Percentiles rank a stretch among this genome's conserved stretches.
phyloP scores from a whole-genome alignment of 2,329 filamentous ascomycete genomes.

The Phyllosticta citriasiana region DNA sequence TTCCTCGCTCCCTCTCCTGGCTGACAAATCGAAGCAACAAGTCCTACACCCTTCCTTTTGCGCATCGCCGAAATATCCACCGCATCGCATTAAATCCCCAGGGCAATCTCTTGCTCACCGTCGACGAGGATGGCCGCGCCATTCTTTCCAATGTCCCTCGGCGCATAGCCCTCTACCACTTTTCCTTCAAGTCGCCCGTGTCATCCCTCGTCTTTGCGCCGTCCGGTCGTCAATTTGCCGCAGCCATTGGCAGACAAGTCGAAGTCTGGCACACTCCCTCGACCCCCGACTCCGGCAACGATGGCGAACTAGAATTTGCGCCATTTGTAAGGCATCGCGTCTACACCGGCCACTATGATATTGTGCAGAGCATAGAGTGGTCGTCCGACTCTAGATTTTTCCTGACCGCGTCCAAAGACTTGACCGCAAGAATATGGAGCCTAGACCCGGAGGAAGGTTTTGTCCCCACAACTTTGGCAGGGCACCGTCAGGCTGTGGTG shows the following conservation, averaged over 20 bases:
- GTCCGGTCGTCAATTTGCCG: constrained; percentile 82
- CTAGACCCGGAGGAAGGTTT: constrained; percentile 79
- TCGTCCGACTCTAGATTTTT: constrained; percentile 95
- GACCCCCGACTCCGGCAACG: constrained; percentile 67
- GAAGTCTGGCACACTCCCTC: constrained; percentile 96
- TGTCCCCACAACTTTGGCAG: constrained; percentile 76
- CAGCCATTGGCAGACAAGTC: constrained; percentile 74
- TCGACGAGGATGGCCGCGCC: constrained; percentile 89
- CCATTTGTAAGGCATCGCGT: constrained; percentile 84
- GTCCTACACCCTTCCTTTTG: constrained; percentile 76
- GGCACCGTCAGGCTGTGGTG: constrained; percentile 80
- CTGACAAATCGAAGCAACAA: constrained; percentile 53
- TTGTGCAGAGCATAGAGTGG: constrained; percentile 81
- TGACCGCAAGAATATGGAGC: constrained; percentile 94
- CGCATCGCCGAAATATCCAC: constrained; percentile 87
- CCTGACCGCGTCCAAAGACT: constrained; percentile 79
- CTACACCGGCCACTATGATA: constrained; percentile 82
- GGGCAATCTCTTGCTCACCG: constrained; percentile 82
- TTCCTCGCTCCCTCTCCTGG: background rate
- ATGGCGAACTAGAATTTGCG: constrained; percentile 84
- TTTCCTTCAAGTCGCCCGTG: constrained; percentile 80
- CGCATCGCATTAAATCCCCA: constrained; percentile 79
- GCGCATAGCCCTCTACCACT: constrained; percentile 81
- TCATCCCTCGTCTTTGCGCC: constrained; percentile 84
- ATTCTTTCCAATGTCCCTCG: constrained; percentile 86